Evolutionary conservation across 345 rosid species (phyloP).

Genomic region (Gossypium thurberi): DNA sequence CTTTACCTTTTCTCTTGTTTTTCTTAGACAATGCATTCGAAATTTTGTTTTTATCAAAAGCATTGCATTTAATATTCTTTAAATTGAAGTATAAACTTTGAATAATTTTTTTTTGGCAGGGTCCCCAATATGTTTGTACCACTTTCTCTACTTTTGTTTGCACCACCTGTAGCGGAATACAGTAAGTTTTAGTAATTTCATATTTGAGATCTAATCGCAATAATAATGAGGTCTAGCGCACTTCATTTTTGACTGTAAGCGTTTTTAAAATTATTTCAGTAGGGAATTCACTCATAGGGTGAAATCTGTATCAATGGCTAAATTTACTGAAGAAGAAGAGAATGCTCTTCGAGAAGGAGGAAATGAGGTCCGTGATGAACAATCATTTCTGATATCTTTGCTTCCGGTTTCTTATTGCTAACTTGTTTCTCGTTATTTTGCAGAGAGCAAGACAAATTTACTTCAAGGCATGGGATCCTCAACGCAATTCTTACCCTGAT

Average conservation of each 20-base stretch:
- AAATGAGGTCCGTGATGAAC: constrained; percentile 52
- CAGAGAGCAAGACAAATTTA: constrained; percentile 75
- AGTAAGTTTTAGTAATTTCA: constrained; percentile 38
- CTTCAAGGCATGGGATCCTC: constrained; percentile 67
- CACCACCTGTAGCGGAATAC: constrained; percentile 77
- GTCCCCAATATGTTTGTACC: constrained; percentile 93
- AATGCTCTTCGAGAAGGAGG: constrained; percentile 71
- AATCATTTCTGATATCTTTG: background rate
- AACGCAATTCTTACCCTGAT: constrained; percentile 68
- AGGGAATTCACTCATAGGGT: constrained; percentile 91
- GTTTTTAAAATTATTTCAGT: constrained; percentile 28
- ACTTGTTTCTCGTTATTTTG: constrained; percentile 1
- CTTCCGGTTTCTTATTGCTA: background rate
- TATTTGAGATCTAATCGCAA: background rate
- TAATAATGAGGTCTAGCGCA: background rate
- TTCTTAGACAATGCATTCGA: background rate
- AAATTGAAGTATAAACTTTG: background rate
- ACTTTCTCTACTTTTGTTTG: constrained; percentile 86
- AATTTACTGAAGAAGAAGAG: constrained; percentile 76
- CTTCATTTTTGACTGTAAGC: background rate
- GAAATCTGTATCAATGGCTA: constrained; percentile 90
- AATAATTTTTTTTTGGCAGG: constrained; percentile 37
- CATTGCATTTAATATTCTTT: background rate
- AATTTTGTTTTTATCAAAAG: background rate
- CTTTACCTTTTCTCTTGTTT: background rate